A percentile compares a stretch with the other conserved stretches of the same genome.
Conservation (phyloP, 2,329 filamentous ascomycete species). For the Onygenales sp. region DNA sequence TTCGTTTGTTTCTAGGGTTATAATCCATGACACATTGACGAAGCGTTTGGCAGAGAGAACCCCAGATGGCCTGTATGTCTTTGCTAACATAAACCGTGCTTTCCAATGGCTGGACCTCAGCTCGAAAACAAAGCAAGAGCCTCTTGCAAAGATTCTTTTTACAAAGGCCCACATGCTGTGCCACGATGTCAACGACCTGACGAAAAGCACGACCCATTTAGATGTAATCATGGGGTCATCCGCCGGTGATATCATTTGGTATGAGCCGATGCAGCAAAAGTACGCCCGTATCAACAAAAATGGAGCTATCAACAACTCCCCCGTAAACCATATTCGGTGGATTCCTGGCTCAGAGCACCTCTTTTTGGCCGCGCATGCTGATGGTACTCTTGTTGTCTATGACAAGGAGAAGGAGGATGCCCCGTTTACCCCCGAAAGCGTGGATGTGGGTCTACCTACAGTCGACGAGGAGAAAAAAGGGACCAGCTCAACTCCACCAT, state of each 20-base stretch:
- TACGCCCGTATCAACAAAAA: conserved; percentile 97
- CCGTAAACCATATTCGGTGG: conserved; percentile 84
- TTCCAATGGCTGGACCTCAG: conserved; percentile 94
- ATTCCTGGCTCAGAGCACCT: conserved; percentile 87
- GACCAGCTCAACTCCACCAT: conserved; percentile 24
- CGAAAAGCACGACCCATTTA: conserved; percentile 69
- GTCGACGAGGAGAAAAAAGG: conserved; percentile 19
- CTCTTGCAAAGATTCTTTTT: conserved; percentile 90
- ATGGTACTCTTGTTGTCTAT: conserved; percentile 84
- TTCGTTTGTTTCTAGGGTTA: conserved; percentile 94
- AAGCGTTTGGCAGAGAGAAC: conserved; percentile 74
- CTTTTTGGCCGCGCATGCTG: conserved; percentile 85
- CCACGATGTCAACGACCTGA: conserved; percentile 80
- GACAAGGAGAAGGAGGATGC: conserved; percentile 96
- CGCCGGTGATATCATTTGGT: conserved; percentile 96
- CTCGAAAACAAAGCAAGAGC: conserved; percentile 62
- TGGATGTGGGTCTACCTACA: conserved; percentile 25
- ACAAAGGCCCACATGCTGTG: conserved; percentile 93
- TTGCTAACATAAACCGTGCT: conserved; percentile 90
- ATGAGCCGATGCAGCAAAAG: conserved; percentile 91
- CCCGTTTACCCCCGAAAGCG: conserved; percentile 62
- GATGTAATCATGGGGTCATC: conserved; percentile 95
- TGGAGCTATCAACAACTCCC: conserved; percentile 76
- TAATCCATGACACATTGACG: conserved; percentile 70
- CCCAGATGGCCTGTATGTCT: conserved; percentile 72